Base-by-base conservation (phyloP, 768 basidiomycete species). In the Boletus insuetus region DNA sequence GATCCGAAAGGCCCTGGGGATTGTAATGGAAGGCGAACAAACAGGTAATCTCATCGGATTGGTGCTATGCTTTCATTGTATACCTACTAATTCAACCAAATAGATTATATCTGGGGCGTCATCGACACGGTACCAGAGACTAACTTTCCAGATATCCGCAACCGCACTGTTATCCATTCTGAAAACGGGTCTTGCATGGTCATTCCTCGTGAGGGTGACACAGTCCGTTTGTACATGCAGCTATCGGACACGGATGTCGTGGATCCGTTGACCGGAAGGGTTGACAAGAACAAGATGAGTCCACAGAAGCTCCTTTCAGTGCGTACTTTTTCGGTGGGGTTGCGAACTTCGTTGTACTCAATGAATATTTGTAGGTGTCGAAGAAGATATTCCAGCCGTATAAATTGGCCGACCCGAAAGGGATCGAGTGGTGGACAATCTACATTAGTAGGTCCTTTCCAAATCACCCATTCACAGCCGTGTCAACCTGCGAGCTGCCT, bases 71-170 rank as follows among this genome's bases (percentile, higher is more conserved):
- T 51, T 55, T 8, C 3, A 12, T 39, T 22, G 32, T 9, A 29
- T 32, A 17, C 12, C 40, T 12, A 35, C 34, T 55, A 12, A 58
- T 40, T 5, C 29, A 52, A 31, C 14, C n/a, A 17, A 44, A 78
- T 75, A 72, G 85, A 91, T 50, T 86, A 81, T 54, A 77, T 92
- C 19, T 94, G 91, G 91, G 91, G 91, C 3, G 91, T 93, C 4
- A 71, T 91, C 19, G 91, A 91, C 68, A 74, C 82, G 47, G 62
- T 81, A 24, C 85, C 85, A 0, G 78, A 84, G n/a, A 89, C 88
- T 2, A 75, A 90, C 64, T 89, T 91, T 56, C 90, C 90, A 0
- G 88, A 91, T 65, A 84, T 88, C 55, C 82, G 89, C 17, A 84
- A 83, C 53, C 78, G 75, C 58, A 74, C 75, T 46, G 82, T 74